These are phyloP conservation scores for Porcisia hertigi DNA, from an alignment of 208 protist genomes.

Conservation along the genomic window DNA sequence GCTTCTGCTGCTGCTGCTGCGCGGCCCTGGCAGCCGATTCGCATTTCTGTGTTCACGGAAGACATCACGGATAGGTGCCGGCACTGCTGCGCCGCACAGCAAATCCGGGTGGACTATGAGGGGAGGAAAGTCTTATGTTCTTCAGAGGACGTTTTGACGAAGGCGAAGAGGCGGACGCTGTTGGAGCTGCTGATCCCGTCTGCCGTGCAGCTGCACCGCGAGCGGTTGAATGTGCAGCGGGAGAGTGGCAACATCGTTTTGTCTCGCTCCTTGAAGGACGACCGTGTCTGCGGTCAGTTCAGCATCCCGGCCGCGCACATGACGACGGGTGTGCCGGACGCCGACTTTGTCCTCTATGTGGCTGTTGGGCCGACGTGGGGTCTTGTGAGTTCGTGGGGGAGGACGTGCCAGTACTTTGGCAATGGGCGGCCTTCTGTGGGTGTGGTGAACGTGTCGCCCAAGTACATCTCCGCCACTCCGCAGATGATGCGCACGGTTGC, in stretches of 20 bases:
- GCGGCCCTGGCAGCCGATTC: too few species aligned
- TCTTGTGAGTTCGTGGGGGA: too few species aligned
- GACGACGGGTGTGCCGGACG: constrained; percentile 35
- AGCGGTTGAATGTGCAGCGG: constrained; percentile 40
- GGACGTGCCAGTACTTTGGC: constrained; percentile 34
- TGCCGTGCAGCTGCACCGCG: constrained; percentile 46
- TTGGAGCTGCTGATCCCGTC: constrained; percentile 30
- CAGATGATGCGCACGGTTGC: constrained; percentile 24
- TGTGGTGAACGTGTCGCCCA: constrained; percentile 31
- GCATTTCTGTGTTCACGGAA: too few species aligned
- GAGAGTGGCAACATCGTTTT: constrained; percentile 2
- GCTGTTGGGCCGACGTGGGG: constrained; percentile 28
- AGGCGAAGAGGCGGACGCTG: constrained; percentile 31
- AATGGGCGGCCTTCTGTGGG: constrained; percentile 34
- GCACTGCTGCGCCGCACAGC: too few species aligned
- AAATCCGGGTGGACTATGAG: too few species aligned
- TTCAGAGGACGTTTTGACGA: constrained; percentile 29
- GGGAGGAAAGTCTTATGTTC: too few species aligned
- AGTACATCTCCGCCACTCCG: constrained; percentile 6
- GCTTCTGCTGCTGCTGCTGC: too few species aligned
- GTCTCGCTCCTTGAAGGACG: background rate
- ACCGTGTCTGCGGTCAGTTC: constrained; percentile 7
- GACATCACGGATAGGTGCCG: too few species aligned
- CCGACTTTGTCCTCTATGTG: constrained; percentile 71
- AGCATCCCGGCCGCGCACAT: constrained; percentile 43